Conservation (phyloP, 2,329 filamentous ascomycete species). For the Kalaharituber pfeilii region DNA sequence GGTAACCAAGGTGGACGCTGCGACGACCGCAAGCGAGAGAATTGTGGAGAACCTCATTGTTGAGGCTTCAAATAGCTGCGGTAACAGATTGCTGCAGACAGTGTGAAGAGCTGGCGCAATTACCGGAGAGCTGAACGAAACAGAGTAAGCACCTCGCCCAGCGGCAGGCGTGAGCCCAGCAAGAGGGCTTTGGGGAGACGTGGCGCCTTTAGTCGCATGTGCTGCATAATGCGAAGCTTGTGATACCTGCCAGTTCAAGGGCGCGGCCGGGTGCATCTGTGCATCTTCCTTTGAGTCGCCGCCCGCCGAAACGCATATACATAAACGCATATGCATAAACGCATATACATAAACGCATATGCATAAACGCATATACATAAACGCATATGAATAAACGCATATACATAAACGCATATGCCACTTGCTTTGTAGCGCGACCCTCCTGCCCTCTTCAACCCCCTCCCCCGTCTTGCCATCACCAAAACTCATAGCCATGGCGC, state of each 20-base stretch:
- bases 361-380: neutral
- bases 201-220: neutral
- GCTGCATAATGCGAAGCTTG: neutral
- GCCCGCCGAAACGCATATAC: neutral
- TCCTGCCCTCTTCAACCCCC: too few species aligned
- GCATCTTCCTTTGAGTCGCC: neutral
- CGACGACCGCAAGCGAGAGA: conserved; percentile 50
- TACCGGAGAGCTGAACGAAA: neutral
- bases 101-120: neutral
- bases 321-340: neutral
- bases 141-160: neutral
- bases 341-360: neutral
- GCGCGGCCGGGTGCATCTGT: neutral
- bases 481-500: too few species aligned
- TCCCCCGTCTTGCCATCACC: too few species aligned
- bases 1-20: conserved; percentile 47
- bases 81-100: neutral
- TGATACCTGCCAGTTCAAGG: neutral
- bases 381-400: neutral
- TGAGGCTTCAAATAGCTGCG: conserved; percentile 25
- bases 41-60: conserved; percentile 53
- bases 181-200: neutral
- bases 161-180: neutral
- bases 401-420: neutral
- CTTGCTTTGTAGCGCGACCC: too few species aligned